Base-by-base conservation (phyloP, 2,329 filamentous ascomycete species). In the Aspergillus pseudoviridinutans region DNA sequence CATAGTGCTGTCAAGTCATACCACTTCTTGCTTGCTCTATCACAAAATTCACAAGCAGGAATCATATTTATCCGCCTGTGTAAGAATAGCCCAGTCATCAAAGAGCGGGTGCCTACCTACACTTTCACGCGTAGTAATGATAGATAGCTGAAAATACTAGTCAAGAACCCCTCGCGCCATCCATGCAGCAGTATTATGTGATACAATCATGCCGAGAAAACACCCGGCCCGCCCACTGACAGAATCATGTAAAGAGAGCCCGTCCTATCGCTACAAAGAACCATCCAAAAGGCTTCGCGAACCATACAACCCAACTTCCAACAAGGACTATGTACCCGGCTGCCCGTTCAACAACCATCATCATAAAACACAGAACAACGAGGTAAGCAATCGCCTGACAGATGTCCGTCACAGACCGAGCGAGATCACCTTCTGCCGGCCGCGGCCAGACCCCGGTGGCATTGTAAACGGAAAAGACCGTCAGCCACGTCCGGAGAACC, bases 281-380 rank as follows among this genome's bases (percentile, higher is more conserved):
- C 68, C 70, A 73, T 0, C 66, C 67, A 62, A 75, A 68, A 1
- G 73, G 73, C 44, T 58, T 68, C 1, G 64, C 62, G 53, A 75
- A 64, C 74, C 74, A 76, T 12, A 72, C 53, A 28, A 76, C 60
- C 74, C 73, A 76, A 22, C 66, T 69, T 4, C 67, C 68, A 35
- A 74, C 54, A 22, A 74, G 61, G 42, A 73, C 64, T 44, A 74
- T 53, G 32, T 73, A 73, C 1, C 68, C 64, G 3, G 68, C 67
- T 51, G 64, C 62, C 20, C 71, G 69, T 2, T 68, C 64, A 4
- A 75, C 50, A 2, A 75, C 24, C 53, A 73, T 60, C 35, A 68
- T 63, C 3, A 69, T 59, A 50, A 72, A 71, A 0, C 66, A 71
- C 29, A 76, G 63, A 41, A 71, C 59, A 9, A 69, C 59, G 42